Conservation (phyloP, 306 rosid genomes). For the Pterocarpus macrocarpus region DNA sequence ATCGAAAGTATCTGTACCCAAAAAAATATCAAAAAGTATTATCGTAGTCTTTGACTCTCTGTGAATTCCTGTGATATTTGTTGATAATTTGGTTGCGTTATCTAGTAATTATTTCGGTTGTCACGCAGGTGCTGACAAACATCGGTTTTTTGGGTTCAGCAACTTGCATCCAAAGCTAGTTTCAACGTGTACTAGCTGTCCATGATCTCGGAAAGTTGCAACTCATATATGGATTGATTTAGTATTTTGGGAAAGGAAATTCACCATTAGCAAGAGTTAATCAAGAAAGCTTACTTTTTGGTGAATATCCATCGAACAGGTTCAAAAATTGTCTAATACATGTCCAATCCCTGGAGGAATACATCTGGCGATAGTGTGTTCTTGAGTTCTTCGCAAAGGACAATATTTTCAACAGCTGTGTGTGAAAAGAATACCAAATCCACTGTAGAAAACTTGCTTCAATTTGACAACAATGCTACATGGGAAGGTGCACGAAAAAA, state of each 20-base stretch:
- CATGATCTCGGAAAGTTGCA: background rate
- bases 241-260: background rate
- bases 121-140: too few relatives aligned
- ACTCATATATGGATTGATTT: background rate
- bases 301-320: background rate
- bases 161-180: background rate
- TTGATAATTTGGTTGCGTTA: too few relatives aligned
- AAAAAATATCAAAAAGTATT: too few relatives aligned
- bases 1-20: too few relatives aligned
- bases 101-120: too few relatives aligned
- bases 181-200: too few relatives aligned
- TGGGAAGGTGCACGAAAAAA: slow-evolving; percentile 76
- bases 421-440: slow-evolving; percentile 46
- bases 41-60: too few relatives aligned
- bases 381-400: background rate
- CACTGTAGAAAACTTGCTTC: slow-evolving; percentile 37
- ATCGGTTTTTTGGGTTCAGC: background rate
- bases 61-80: too few relatives aligned
- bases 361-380: background rate
- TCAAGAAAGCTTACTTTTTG: background rate
- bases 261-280: background rate
- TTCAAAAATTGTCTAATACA: background rate
- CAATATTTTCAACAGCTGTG: background rate
- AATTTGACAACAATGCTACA: slow-evolving; percentile 51
- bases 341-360: too few relatives aligned